phyloP scores from a whole-genome alignment of 768 basidiomycete genomes.

The Pleurotus tuber-regium region DNA sequence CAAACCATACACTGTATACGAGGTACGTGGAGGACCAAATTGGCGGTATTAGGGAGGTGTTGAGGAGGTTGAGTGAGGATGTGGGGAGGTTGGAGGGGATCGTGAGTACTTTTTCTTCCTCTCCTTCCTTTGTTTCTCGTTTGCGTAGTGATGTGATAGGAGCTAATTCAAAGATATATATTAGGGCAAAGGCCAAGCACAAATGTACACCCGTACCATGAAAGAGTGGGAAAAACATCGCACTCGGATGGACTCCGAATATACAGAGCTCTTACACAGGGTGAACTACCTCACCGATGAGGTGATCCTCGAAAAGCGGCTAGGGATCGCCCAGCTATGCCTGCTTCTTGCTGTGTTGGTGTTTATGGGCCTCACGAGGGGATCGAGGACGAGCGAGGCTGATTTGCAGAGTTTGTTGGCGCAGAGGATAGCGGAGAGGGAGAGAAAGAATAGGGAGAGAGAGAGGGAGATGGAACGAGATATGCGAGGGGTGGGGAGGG shows the following conservation, averaged over 20 bases:
- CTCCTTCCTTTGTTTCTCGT: background rate
- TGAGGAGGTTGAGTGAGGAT: conserved; percentile 74
- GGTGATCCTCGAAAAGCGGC: conserved; percentile 84
- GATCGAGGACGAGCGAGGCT: conserved; percentile 40
- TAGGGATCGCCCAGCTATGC: conserved; percentile 85
- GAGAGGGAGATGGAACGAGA: conserved; percentile 24
- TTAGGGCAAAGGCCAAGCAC: conserved; percentile 70
- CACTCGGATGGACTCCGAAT: conserved; percentile 64
- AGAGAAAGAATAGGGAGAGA: background rate
- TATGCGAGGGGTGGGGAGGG: conserved; percentile 26
- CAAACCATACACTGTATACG: conserved; percentile 81
- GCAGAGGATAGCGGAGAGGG: conserved; percentile 12
- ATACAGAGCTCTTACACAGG: conserved; percentile 62
- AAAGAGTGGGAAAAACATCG: conserved; percentile 71
- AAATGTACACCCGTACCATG: conserved; percentile 60
- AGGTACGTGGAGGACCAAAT: conserved; percentile 91
- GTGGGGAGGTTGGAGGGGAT: conserved; percentile 74
- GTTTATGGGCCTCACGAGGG: conserved; percentile 85
- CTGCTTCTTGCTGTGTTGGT: conserved; percentile 79
- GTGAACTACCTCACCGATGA: conserved; percentile 80
- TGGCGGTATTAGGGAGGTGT: conserved; percentile 65
- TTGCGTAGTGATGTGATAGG: no score
- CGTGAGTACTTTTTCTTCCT: conserved; percentile 43
- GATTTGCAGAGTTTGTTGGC: conserved; percentile 9
- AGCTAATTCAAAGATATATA: background rate